phyloP scores from a whole-genome alignment of 805 yeast species.

The Candida pseudofarinosa region DNA sequence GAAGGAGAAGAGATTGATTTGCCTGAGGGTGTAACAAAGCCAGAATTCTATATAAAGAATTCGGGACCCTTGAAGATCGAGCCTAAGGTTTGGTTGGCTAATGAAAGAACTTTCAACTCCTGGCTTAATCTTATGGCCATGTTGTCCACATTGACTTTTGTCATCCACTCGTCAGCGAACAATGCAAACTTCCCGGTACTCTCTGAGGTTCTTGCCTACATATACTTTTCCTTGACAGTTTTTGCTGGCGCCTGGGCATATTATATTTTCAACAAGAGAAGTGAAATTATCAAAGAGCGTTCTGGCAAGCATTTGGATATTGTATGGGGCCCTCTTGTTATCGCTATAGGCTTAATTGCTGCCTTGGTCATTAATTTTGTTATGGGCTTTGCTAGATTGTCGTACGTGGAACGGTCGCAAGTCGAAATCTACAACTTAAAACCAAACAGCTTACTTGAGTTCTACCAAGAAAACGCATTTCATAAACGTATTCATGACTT shows the following conservation, averaged over 20 bases:
- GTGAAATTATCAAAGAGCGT: conserved; percentile 70
- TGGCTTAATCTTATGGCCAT: conserved; percentile 91
- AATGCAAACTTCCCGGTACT: conserved; percentile 58
- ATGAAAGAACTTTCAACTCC: conserved; percentile 93
- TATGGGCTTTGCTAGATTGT: conserved; percentile 45
- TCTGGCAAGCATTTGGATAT: conserved; percentile 87
- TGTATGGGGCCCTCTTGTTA: conserved; percentile 80
- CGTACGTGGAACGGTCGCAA: conserved; percentile 5
- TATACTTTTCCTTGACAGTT: conserved; percentile 75
- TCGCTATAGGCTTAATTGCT: conserved; percentile 63
- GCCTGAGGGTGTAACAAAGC: conserved; percentile 88
- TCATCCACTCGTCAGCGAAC: conserved; percentile 72
- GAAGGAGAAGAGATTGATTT: conserved; percentile 79
- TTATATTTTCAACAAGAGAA: conserved; percentile 64
- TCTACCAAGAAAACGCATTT: conserved; percentile 26
- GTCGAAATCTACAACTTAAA: conserved; percentile 1
- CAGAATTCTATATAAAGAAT: conserved; percentile 73
- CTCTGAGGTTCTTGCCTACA: conserved; percentile 70
- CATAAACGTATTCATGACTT: conserved; percentile 34
- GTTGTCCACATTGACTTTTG: conserved; percentile 78
- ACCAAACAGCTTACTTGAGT: not conserved
- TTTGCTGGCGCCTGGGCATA: conserved; percentile 92
- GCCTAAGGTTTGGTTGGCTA: conserved; percentile 97
- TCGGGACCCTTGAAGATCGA: conserved; percentile 92
- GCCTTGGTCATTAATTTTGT: conserved; percentile 71